Evolutionary conservation across 768 basidiomycete species (phyloP).

Genomic region (Agaricus blazei): DNA sequence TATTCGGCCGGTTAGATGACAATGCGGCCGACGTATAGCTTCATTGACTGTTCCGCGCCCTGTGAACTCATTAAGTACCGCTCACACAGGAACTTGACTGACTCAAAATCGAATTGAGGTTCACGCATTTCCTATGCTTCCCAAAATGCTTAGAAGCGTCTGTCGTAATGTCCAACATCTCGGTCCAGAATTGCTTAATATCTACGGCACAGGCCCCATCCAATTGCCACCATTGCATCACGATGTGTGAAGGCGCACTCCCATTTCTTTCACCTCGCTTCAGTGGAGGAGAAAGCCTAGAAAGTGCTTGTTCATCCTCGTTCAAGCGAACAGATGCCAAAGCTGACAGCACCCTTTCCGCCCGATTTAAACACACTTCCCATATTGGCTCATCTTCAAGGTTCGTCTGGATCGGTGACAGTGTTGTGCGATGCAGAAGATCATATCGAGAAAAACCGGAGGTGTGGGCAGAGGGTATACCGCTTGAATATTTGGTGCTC

Average conservation of each 20-base stretch:
- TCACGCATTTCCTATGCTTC: background rate
- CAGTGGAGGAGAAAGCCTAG: background rate
- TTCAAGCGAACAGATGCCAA: background rate
- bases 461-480: conserved; percentile 12
- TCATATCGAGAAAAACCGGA: background rate
- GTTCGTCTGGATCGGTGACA: background rate
- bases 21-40: background rate
- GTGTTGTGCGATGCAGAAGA: background rate
- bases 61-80: background rate
- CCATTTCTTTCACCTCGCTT: background rate
- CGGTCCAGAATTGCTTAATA: background rate
- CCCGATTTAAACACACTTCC: background rate
- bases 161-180: background rate
- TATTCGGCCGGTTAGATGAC: conserved; percentile 3
- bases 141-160: background rate
- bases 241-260: background rate
- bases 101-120: background rate
- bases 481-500: conserved; percentile 2
- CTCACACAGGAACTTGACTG: conserved; percentile 1
- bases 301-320: conserved; percentile 1
- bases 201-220: background rate
- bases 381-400: background rate
- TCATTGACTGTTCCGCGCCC: background rate
- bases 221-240: background rate
- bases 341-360: conserved; percentile 3